Conservation (phyloP, 257 asterid species). For the Solanum tacnaense region DNA sequence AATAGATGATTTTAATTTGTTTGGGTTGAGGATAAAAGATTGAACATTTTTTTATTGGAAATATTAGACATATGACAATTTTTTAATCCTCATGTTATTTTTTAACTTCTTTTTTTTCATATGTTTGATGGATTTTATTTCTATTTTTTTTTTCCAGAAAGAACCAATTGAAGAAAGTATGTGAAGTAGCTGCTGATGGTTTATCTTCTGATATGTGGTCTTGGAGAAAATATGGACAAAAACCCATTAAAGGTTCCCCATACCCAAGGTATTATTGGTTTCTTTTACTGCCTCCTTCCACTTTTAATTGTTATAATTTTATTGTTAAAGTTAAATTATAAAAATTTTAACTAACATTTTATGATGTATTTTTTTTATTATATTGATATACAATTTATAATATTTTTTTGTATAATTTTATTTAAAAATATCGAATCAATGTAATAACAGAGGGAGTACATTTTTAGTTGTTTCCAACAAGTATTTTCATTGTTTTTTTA, state of each 20-base stretch:
- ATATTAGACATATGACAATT: not conserved
- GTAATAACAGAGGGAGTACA: not conserved
- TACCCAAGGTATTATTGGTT: conserved; percentile 53
- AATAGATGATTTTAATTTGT: not conserved
- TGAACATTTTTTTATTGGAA: not conserved
- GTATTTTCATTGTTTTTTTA: not conserved
- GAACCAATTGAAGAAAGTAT: conserved; percentile 58
- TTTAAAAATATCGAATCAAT: too few relatives aligned
- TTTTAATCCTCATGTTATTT: not conserved
- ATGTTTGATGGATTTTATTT: not conserved
- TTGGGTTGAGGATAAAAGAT: not conserved
- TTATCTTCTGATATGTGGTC: conserved; percentile 84
- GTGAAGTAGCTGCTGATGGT: conserved; percentile 70
- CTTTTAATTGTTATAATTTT: too few relatives aligned
- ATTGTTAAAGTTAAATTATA: accelerated
- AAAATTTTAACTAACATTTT: too few relatives aligned
- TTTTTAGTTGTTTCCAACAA: not conserved
- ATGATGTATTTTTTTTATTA: too few relatives aligned
- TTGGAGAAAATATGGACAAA: conserved; percentile 97
- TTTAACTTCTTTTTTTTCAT: not conserved
- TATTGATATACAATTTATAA: too few relatives aligned
- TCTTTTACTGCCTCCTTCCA: too few relatives aligned
- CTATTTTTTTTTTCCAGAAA: conserved; percentile 32
- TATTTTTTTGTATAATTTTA: too few relatives aligned
- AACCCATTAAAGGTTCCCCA: conserved; percentile 91